phyloP scores from a whole-genome alignment of 2,329 filamentous ascomycete species.

The Fusarium sp. region DNA sequence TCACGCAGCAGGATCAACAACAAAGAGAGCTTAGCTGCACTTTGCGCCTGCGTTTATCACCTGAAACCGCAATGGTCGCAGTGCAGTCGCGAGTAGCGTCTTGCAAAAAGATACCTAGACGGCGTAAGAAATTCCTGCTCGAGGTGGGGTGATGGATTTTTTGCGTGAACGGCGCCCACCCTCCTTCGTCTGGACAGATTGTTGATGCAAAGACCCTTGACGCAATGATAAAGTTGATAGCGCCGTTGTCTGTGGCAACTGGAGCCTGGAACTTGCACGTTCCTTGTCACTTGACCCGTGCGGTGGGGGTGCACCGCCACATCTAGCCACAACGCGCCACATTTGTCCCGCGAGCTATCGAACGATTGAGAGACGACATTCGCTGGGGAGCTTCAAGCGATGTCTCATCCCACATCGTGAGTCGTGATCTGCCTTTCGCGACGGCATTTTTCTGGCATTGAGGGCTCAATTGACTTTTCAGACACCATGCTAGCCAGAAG shows the following conservation, averaged over 20 bases:
- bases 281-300: conserved; percentile 39
- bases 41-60: neutral
- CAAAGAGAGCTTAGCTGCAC: conserved; percentile 20
- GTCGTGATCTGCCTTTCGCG: conserved; percentile 8
- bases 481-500: conserved; percentile 44
- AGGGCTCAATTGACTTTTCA: conserved; percentile 6
- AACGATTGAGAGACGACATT: conserved; percentile 37
- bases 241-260: conserved; percentile 54
- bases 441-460: conserved; percentile 1
- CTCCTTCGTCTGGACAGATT: conserved; percentile 33
- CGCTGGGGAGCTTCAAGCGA: conserved; percentile 17
- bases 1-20: conserved; percentile 17
- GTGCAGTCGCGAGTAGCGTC: neutral
- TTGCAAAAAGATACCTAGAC: neutral
- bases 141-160: conserved; percentile 37
- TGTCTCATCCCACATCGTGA: conserved; percentile 26
- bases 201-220: conserved; percentile 46
- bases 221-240: conserved; percentile 44
- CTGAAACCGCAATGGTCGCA: conserved; percentile 5
- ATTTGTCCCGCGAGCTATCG: conserved; percentile 30
- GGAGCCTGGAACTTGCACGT: conserved; percentile 22
- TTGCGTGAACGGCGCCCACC: conserved; percentile 23
- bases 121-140: conserved; percentile 11
- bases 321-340: conserved; percentile 19
- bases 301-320: conserved; percentile 26